Percentiles rank a stretch among this genome's conserved stretches.
Conservation (phyloP, 495 filamentous ascomycete genomes). For the Apodospora peruviana region DNA sequence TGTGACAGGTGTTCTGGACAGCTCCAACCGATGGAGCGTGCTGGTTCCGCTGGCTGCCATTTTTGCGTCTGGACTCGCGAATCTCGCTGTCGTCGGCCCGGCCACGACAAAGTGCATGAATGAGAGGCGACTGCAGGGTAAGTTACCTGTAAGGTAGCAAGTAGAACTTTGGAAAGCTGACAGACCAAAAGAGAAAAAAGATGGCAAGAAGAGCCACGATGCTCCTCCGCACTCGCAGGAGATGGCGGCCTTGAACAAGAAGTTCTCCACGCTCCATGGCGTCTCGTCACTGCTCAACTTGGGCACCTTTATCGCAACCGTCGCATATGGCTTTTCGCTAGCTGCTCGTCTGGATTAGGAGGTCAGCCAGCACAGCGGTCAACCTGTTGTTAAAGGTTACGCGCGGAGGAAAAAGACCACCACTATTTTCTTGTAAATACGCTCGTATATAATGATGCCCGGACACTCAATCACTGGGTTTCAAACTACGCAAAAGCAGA, state of each 20-base stretch:
- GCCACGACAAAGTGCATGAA: slow-evolving; percentile 65
- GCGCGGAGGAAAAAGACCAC: too few species aligned
- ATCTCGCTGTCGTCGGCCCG: slow-evolving; percentile 64
- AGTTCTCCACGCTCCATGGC: slow-evolving; percentile 75
- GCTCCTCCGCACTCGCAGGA: slow-evolving; percentile 66
- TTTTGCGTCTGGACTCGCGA: slow-evolving; percentile 57
- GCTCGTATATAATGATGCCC: too few species aligned
- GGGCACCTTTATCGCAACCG: slow-evolving; percentile 55
- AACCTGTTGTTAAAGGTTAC: too few species aligned
- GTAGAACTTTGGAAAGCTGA: too few species aligned
- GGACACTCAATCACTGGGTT: too few species aligned
- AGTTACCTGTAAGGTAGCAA: too few species aligned
- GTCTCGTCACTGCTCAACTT: slow-evolving; percentile 70
- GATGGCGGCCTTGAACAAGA: slow-evolving; percentile 76
- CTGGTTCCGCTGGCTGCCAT: slow-evolving; percentile 61
- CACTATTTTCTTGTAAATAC: too few species aligned
- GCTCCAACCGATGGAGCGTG: slow-evolving; percentile 51
- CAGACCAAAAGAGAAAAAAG: slow-evolving; percentile 47
- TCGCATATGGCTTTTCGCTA: slow-evolving; percentile 69
- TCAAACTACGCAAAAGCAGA: too few species aligned
- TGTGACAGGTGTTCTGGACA: slow-evolving; percentile 50
- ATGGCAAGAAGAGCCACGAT: slow-evolving; percentile 81
- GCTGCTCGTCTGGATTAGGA: slow-evolving; percentile 46
- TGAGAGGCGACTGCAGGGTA: slow-evolving; percentile 71
- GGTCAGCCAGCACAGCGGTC: too few species aligned